Percentiles rank a stretch among this genome's conserved stretches.
These are phyloP conservation scores for Erythrophleum ivorense DNA, from an alignment of 331 rosid species.

Conservation along the genomic window DNA sequence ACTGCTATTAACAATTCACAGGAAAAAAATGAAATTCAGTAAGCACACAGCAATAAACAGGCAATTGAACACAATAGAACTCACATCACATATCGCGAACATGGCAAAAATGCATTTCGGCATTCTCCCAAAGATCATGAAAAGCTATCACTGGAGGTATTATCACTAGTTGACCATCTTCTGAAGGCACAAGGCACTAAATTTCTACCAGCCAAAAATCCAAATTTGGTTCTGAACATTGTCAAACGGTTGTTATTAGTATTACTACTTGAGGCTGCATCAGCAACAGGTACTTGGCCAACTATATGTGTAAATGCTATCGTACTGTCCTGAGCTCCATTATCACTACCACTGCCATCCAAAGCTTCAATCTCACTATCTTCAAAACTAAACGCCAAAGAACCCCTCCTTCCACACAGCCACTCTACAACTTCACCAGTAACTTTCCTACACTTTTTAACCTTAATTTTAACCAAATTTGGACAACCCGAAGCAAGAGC, in stretches of 20 bases:
- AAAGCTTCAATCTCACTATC: slow-evolving; percentile 52
- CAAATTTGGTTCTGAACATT: slow-evolving; percentile 62
- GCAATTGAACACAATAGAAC: slow-evolving; percentile 35
- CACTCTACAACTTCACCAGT: slow-evolving; percentile 62
- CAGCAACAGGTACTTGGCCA: slow-evolving; percentile 36
- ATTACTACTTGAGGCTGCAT: slow-evolving; percentile 54
- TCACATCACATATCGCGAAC: slow-evolving; percentile 25
- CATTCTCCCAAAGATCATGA: slow-evolving; percentile 39
- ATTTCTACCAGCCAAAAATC: slow-evolving; percentile 64
- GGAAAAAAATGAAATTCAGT: neutral
- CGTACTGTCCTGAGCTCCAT: slow-evolving; percentile 55
- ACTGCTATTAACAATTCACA: neutral
- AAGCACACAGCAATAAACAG: slow-evolving; percentile 27
- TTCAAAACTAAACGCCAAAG: slow-evolving; percentile 71
- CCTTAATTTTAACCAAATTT: slow-evolving; percentile 84
- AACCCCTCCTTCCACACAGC: slow-evolving; percentile 63
- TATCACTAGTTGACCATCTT: slow-evolving; percentile 62
- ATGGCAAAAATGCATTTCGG: slow-evolving; percentile 9
- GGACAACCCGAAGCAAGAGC: slow-evolving; percentile 86
- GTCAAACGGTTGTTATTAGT: slow-evolving; percentile 50
- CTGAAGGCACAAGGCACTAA: slow-evolving; percentile 72
- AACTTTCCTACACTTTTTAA: slow-evolving; percentile 78
- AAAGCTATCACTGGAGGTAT: slow-evolving; percentile 42
- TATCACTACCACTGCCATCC: slow-evolving; percentile 57
- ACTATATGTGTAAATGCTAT: slow-evolving; percentile 37